Percentiles rank a stretch among this genome's conserved stretches.
Evolutionary conservation across 1,284 basidiomycete genomes (phyloP).

Genomic region (Kwoniella shivajii): DNA sequence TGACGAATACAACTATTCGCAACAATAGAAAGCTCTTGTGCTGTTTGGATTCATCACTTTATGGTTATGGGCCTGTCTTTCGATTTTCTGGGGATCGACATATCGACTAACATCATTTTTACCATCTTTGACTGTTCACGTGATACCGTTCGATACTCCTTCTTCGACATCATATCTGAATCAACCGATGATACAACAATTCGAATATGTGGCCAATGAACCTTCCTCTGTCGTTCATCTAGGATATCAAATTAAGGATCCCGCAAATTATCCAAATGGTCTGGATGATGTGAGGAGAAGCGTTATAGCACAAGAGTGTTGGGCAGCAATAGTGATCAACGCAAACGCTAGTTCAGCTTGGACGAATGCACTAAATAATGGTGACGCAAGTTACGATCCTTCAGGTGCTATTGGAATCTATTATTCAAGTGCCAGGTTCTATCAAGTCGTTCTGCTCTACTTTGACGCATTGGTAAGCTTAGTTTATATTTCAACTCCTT

Average conservation of each 20-base stretch:
- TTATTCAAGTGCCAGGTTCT: constrained; percentile 42
- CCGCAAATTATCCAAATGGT: constrained; percentile 37
- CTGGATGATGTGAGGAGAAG: constrained; percentile 29
- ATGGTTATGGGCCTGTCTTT: constrained; percentile 41
- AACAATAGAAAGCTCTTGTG: constrained; percentile 19
- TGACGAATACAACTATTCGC: too few relatives aligned
- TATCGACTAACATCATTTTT: constrained; percentile 33
- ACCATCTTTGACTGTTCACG: constrained; percentile 29
- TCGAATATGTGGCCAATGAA: constrained; percentile 12
- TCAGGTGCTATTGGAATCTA: constrained; percentile 41
- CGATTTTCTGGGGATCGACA: constrained; percentile 49
- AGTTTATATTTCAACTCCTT: background rate
- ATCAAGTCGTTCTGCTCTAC: constrained; percentile 45
- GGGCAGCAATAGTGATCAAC: constrained; percentile 42
- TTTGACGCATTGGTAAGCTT: constrained; percentile 34
- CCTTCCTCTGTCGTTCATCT: constrained; percentile 30
- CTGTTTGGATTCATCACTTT: constrained; percentile 34
- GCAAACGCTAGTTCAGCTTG: constrained; percentile 42
- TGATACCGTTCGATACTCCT: constrained; percentile 39
- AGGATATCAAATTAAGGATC: constrained; percentile 30
- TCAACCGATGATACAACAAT: constrained; percentile 21
- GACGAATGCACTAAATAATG: constrained; percentile 31
- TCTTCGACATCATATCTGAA: constrained; percentile 22
- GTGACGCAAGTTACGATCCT: constrained; percentile 45
- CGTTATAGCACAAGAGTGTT: constrained; percentile 38